Conservation (phyloP, 2,329 filamentous ascomycete species). For the Penicillium psychrosexuale region DNA sequence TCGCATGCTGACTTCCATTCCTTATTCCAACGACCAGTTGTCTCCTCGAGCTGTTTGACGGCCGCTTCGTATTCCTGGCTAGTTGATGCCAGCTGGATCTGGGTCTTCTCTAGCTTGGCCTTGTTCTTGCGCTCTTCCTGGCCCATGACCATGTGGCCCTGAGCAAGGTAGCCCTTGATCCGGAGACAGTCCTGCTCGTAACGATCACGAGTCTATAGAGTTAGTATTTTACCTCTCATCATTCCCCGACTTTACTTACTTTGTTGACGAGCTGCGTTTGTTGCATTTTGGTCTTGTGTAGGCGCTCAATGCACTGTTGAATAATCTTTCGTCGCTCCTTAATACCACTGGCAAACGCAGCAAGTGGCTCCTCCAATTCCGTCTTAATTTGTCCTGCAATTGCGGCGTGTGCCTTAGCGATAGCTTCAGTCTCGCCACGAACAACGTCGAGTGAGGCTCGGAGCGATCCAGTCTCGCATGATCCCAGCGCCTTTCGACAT, state of each 20-base stretch:
- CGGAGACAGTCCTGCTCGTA: constrained; percentile 98
- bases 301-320: constrained; percentile 87
- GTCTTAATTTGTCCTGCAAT: constrained; percentile 94
- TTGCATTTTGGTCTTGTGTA: constrained; percentile 87
- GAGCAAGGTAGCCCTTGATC: constrained; percentile 96
- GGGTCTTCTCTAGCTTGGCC: constrained; percentile 96
- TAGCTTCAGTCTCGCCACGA: constrained; percentile 83
- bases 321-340: constrained; percentile 97
- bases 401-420: constrained; percentile 87
- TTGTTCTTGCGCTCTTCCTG: constrained; percentile 99
- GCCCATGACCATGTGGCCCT: constrained; percentile 99
- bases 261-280: constrained; percentile 92
- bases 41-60: constrained; percentile 91
- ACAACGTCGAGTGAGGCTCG: constrained; percentile 82
- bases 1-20: constrained; percentile 97
- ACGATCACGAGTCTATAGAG: constrained; percentile 71
- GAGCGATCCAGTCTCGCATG: constrained; percentile 79
- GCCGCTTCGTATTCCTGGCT: constrained; percentile 92
- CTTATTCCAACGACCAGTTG: constrained; percentile 90
- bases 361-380: constrained; percentile 88
- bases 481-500: constrained; percentile 83
- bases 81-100: constrained; percentile 86
- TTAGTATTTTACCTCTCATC: not conserved
- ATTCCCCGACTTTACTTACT: constrained; percentile 46
- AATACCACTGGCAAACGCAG: constrained; percentile 88